These are phyloP conservation scores for Trichosporon inkin DNA, from an alignment of 1,284 basidiomycete species.

Conservation along the genomic window DNA sequence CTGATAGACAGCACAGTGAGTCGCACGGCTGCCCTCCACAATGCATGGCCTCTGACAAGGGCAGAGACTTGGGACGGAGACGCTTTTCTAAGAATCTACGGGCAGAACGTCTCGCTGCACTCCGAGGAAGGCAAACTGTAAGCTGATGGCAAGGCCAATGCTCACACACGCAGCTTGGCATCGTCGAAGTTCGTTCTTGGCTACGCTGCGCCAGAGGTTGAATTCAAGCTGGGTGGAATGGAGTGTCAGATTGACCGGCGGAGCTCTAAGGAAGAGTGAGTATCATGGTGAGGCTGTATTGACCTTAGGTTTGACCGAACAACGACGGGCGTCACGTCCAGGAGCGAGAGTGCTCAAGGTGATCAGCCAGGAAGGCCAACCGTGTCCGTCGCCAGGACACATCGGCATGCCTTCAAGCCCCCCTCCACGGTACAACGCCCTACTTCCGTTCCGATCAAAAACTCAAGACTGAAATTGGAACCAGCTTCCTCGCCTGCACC, in stretches of 20 bases:
- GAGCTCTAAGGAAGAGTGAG: conserved; percentile 35
- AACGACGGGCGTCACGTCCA: conserved; percentile 9
- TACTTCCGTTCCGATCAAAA: not conserved
- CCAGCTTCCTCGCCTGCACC: not conserved
- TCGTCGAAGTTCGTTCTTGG: conserved; percentile 30
- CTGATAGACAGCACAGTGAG: conserved; percentile 43
- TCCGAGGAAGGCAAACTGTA: conserved; percentile 52
- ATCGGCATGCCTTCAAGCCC: conserved; percentile 27
- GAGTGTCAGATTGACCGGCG: conserved; percentile 55
- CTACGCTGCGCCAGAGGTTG: conserved; percentile 32
- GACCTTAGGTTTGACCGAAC: conserved; percentile 29
- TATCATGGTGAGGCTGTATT: conserved; percentile 4
- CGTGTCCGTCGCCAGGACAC: not conserved
- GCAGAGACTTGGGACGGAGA: conserved; percentile 53
- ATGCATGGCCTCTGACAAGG: not conserved
- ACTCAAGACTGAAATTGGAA: not conserved
- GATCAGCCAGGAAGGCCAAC: not conserved
- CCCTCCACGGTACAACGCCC: not conserved
- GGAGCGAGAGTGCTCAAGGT: not conserved
- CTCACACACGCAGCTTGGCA: conserved; percentile 32
- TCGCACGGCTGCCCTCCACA: not conserved
- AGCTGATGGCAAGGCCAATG: too few species aligned
- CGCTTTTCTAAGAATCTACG: conserved; percentile 58
- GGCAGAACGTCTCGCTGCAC: conserved; percentile 52
- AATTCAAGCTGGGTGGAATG: conserved; percentile 61